Percentiles rank a stretch among this genome's conserved stretches.
phyloP scores from a whole-genome alignment of 2,329 filamentous ascomycete species.

The Xylariaceae sp. region DNA sequence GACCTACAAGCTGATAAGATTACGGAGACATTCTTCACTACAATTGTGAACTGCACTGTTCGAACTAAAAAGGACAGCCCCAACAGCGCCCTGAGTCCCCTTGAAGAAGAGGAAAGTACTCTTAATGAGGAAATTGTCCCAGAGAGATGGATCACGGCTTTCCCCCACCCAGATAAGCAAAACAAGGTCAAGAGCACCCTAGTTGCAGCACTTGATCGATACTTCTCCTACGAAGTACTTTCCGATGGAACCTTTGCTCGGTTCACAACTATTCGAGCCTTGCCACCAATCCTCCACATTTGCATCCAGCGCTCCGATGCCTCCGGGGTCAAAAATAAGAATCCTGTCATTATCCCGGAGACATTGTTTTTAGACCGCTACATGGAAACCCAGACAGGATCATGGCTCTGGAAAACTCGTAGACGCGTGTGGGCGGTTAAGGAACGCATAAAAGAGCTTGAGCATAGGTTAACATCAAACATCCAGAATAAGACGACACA shows the following conservation, averaged over 20 bases:
- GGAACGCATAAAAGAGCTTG: slow-evolving; percentile 55
- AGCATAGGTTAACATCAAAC: slow-evolving; percentile 4
- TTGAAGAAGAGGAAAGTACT: slow-evolving; percentile 43
- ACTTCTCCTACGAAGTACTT: slow-evolving; percentile 79
- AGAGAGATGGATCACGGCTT: slow-evolving; percentile 65
- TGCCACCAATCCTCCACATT: slow-evolving; percentile 86
- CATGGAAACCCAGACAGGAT: slow-evolving; percentile 67
- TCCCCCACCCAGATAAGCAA: slow-evolving; percentile 49
- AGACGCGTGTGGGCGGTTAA: slow-evolving; percentile 77
- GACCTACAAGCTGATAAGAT: slow-evolving; percentile 82
- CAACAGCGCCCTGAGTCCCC: slow-evolving; percentile 23
- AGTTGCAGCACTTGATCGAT: slow-evolving; percentile 81
- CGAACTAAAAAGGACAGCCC: slow-evolving; percentile 42
- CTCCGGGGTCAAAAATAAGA: slow-evolving; percentile 73
- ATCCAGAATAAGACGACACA: neutral
- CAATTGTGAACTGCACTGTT: slow-evolving; percentile 61
- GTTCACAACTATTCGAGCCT: slow-evolving; percentile 72
- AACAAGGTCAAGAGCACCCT: slow-evolving; percentile 59
- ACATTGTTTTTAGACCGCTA: slow-evolving; percentile 87
- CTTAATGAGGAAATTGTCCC: slow-evolving; percentile 61
- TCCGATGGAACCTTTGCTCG: slow-evolving; percentile 63
- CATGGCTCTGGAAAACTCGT: slow-evolving; percentile 64
- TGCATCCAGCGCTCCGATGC: slow-evolving; percentile 83
- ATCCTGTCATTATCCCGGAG: slow-evolving; percentile 78
- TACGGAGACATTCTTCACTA: slow-evolving; percentile 70